These are phyloP conservation scores for Tuber aestivum DNA, from an alignment of 495 filamentous ascomycete species.

Conservation along the genomic window DNA sequence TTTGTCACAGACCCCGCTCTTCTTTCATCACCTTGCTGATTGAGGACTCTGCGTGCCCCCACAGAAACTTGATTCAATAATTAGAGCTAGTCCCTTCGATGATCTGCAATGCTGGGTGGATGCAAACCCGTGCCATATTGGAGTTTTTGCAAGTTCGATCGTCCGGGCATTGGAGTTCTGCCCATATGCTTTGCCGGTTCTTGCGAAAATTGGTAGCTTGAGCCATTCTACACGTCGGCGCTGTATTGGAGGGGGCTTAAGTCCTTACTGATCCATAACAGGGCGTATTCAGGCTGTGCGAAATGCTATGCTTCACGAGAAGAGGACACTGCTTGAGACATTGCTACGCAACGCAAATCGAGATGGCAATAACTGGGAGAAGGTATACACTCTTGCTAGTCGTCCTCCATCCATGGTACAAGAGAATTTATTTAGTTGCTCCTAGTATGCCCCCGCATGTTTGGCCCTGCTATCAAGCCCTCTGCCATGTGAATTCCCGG, in stretches of 20 bases:
- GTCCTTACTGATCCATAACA: conserved; percentile 10
- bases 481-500: conserved; percentile 32
- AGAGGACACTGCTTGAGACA: conserved; percentile 30
- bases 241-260: too few species aligned
- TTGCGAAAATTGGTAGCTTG: conserved; percentile 31
- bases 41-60: conserved; percentile 2
- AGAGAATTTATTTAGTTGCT: neutral
- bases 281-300: conserved; percentile 23
- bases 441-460: conserved; percentile 37
- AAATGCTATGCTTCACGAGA: conserved; percentile 29
- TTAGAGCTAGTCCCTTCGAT: conserved; percentile 16
- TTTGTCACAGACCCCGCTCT: conserved; percentile 4
- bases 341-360: conserved; percentile 38
- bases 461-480: conserved; percentile 37
- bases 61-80: conserved; percentile 31
- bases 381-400: conserved; percentile 24
- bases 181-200: conserved; percentile 36
- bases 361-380: conserved; percentile 40
- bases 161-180: conserved; percentile 38
- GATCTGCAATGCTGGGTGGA: conserved; percentile 32
- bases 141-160: conserved; percentile 21
- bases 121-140: conserved; percentile 35
- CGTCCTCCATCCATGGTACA: neutral
- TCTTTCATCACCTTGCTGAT: conserved; percentile 12
- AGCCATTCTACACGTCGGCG: neutral